phyloP scores from a whole-genome alignment of 805 yeast genomes.

The Spencermartinsiella europaea region DNA sequence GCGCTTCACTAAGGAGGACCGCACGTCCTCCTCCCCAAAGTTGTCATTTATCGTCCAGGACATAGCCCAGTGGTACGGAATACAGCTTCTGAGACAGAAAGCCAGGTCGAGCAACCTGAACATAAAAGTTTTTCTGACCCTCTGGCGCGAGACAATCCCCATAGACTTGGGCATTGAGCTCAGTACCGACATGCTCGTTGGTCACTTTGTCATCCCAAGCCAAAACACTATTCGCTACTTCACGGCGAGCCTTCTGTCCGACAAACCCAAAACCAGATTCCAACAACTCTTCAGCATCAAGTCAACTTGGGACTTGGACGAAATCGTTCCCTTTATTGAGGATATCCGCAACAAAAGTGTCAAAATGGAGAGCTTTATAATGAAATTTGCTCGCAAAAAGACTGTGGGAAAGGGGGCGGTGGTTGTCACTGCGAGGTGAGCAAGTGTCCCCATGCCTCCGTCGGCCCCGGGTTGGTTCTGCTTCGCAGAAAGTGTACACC shows the following conservation, averaged over 20 bases:
- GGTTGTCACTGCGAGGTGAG: constrained; percentile 31
- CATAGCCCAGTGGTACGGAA: constrained; percentile 62
- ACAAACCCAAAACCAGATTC: constrained; percentile 46
- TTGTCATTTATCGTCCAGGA: constrained; percentile 39
- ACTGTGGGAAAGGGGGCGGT: constrained; percentile 40
- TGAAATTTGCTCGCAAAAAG: constrained; percentile 57
- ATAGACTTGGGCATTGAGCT: constrained; percentile 54
- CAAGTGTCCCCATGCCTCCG: too few species aligned
- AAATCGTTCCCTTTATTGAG: constrained; percentile 57
- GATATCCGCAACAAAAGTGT: constrained; percentile 51
- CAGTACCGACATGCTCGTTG: constrained; percentile 49
- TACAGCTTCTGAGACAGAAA: constrained; percentile 41
- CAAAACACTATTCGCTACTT: constrained; percentile 48
- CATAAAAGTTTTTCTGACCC: constrained; percentile 38
- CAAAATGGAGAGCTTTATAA: constrained; percentile 52
- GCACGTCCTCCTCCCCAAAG: not conserved
- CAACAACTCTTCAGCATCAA: constrained; percentile 49
- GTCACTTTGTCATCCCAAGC: constrained; percentile 48
- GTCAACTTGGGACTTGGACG: constrained; percentile 55
- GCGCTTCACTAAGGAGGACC: constrained; percentile 34
- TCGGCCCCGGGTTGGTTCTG: too few species aligned
- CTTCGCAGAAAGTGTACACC: too few species aligned
- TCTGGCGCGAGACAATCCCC: constrained; percentile 29
- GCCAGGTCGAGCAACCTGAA: constrained; percentile 31
- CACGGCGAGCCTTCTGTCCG: constrained; percentile 44